phyloP scores from a whole-genome alignment of 1,284 basidiomycete species.

The Malassezia pachydermatis region DNA sequence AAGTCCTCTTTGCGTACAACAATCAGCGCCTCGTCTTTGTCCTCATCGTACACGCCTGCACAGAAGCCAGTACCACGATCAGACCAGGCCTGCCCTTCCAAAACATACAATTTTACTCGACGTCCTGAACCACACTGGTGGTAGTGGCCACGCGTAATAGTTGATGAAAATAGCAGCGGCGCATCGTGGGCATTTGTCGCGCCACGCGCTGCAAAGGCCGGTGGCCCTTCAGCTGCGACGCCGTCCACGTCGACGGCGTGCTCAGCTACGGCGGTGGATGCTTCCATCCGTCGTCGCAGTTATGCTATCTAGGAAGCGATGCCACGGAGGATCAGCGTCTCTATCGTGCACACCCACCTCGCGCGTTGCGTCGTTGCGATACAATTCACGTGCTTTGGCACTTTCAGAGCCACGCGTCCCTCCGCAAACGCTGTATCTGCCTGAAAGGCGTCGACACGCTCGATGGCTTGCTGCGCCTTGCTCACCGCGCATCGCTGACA shows the following conservation, averaged over 20 bases:
- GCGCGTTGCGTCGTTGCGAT: no score
- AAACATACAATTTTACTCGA: conserved; percentile 44
- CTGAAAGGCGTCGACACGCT: no score
- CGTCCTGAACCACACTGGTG: conserved; percentile 47
- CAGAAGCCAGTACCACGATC: conserved; percentile 46
- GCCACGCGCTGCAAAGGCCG: background rate
- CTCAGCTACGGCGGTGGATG: background rate
- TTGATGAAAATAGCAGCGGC: conserved; percentile 23
- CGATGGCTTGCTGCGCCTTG: no score
- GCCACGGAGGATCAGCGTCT: no score
- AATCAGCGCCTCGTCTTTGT: conserved; percentile 39
- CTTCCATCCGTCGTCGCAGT: background rate
- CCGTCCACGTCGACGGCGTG: background rate
- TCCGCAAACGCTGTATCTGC: no score
- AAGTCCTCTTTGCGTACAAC: conserved; percentile 40
- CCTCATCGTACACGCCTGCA: conserved; percentile 46
- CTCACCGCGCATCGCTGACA: no score
- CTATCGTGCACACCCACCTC: no score
- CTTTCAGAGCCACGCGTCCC: no score
- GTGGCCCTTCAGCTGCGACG: background rate
- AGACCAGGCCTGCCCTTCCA: conserved; percentile 41
- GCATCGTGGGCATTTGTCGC: background rate
- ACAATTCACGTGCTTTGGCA: no score
- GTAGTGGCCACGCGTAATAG: conserved; percentile 37
- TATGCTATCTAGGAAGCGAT: no score